Evolutionary conservation across 1,284 basidiomycete genomes (phyloP).

Genomic region (Cystobasidium pallidum): DNA sequence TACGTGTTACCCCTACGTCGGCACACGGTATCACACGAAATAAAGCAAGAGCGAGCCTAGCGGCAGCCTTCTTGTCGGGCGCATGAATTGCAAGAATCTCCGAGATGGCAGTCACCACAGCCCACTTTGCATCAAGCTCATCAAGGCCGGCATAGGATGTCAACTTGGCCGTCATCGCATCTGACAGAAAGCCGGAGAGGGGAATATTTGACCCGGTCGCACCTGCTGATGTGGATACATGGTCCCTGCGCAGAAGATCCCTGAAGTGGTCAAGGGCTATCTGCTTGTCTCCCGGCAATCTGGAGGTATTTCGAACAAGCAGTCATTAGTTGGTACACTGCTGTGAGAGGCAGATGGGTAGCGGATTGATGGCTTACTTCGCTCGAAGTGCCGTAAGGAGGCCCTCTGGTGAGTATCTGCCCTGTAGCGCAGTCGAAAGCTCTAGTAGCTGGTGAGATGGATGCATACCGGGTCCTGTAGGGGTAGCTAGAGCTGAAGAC

Average conservation of each 20-base stretch:
- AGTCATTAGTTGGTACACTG: no score
- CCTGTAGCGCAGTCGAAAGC: slow-evolving; percentile 4
- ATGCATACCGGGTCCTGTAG: background rate
- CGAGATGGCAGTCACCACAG: slow-evolving; percentile 19
- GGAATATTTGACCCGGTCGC: background rate
- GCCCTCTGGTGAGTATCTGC: slow-evolving; percentile 19
- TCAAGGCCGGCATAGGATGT: slow-evolving; percentile 18
- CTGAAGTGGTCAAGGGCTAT: slow-evolving; percentile 33
- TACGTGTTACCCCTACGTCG: slow-evolving; percentile 17
- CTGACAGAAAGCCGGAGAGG: slow-evolving; percentile 11
- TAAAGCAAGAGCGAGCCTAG: slow-evolving; percentile 33
- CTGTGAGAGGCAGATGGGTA: no score
- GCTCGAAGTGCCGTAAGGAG: slow-evolving; percentile 29
- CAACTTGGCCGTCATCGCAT: slow-evolving; percentile 24
- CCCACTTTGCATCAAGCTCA: slow-evolving; percentile 31
- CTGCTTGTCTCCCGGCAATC: slow-evolving; percentile 12
- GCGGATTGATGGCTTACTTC: slow-evolving; percentile 9
- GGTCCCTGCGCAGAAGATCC: slow-evolving; percentile 15
- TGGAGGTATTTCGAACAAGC: no score
- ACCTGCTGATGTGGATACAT: background rate
- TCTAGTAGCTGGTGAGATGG: slow-evolving; percentile 10
- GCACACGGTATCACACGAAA: slow-evolving; percentile 30
- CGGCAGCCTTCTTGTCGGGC: slow-evolving; percentile 32
- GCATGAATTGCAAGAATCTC: slow-evolving; percentile 26
- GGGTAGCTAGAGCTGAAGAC: slow-evolving; percentile 8